Percentiles rank a stretch among this genome's conserved stretches.
Conservation (phyloP, 2,329 filamentous ascomycete species). For the Aureobasidium subglaciale region DNA sequence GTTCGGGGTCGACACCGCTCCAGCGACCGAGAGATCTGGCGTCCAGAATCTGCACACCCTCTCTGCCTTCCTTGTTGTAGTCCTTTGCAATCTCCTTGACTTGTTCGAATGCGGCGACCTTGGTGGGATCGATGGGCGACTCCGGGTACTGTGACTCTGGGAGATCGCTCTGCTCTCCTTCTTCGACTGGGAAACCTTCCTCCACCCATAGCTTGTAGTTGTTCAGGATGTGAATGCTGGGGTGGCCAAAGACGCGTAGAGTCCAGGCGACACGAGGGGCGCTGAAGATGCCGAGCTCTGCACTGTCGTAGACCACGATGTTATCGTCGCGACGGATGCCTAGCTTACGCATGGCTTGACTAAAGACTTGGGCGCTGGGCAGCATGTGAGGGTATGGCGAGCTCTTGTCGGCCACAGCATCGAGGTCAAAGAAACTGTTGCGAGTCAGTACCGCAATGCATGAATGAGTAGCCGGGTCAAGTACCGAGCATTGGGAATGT, state of each 20-base stretch:
- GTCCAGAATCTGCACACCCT: conserved; percentile 83
- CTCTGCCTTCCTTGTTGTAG: conserved; percentile 71
- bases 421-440: conserved; percentile 77
- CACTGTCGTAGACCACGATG: conserved; percentile 88
- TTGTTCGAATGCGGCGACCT: conserved; percentile 75
- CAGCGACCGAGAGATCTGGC: conserved; percentile 75
- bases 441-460: not conserved
- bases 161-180: conserved; percentile 56
- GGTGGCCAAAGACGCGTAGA: conserved; percentile 79
- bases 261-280: conserved; percentile 94
- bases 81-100: conserved; percentile 71
- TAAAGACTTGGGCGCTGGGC: conserved; percentile 71
- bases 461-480: no score
- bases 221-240: conserved; percentile 81
- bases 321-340: conserved; percentile 83
- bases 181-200: conserved; percentile 72
- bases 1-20: conserved; percentile 76
- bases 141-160: conserved; percentile 36
- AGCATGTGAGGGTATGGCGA: conserved; percentile 97
- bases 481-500: conserved; percentile 72
- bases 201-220: conserved; percentile 95
- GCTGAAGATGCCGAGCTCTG: conserved; percentile 88
- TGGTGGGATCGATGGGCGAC: conserved; percentile 44
- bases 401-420: conserved; percentile 78
- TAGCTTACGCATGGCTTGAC: conserved; percentile 77